Conservation (phyloP, 768 basidiomycete species). For the Atractiella rhizophila region DNA sequence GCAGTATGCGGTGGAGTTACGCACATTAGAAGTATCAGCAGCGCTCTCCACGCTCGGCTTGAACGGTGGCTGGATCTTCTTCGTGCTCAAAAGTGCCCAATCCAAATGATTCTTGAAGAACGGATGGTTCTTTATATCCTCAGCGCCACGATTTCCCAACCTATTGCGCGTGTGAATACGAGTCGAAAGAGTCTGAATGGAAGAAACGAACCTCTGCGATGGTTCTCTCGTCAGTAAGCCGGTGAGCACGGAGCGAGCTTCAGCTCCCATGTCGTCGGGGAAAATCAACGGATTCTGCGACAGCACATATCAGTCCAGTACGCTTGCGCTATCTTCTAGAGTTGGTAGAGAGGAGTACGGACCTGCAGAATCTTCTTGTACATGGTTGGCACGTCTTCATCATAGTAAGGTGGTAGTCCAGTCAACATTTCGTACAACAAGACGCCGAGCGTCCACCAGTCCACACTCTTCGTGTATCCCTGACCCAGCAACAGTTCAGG, state of each 20-base stretch:
- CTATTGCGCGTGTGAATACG: too few species aligned
- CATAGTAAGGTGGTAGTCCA: constrained; percentile 85
- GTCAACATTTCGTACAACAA: constrained; percentile 72
- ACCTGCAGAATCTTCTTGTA: constrained; percentile 22
- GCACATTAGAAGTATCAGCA: constrained; percentile 48
- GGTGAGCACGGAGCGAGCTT: constrained; percentile 64
- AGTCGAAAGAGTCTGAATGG: too few species aligned
- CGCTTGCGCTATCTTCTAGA: constrained; percentile 24
- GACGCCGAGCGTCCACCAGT: constrained; percentile 97
- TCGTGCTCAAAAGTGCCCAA: constrained; percentile 52
- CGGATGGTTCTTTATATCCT: constrained; percentile 78
- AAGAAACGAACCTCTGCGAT: constrained; percentile 39
- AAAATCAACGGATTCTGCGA: constrained; percentile 81
- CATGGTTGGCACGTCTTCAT: constrained; percentile 37
- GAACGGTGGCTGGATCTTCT: constrained; percentile 94
- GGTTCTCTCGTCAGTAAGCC: constrained; percentile 72
- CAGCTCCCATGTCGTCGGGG: constrained; percentile 50
- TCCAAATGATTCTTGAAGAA: constrained; percentile 87
- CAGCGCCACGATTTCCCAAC: constrained; percentile 73
- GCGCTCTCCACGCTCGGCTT: constrained; percentile 92
- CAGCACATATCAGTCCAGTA: constrained; percentile 30
- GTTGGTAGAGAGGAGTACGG: neutral
- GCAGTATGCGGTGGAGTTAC: too few species aligned
- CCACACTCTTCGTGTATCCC: constrained; percentile 36
- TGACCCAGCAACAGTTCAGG: constrained; percentile 31